A percentile compares a stretch with the other conserved stretches of the same genome.
Conservation (phyloP, 2,329 filamentous ascomycete genomes). For the Cryphonectria radicalis region DNA sequence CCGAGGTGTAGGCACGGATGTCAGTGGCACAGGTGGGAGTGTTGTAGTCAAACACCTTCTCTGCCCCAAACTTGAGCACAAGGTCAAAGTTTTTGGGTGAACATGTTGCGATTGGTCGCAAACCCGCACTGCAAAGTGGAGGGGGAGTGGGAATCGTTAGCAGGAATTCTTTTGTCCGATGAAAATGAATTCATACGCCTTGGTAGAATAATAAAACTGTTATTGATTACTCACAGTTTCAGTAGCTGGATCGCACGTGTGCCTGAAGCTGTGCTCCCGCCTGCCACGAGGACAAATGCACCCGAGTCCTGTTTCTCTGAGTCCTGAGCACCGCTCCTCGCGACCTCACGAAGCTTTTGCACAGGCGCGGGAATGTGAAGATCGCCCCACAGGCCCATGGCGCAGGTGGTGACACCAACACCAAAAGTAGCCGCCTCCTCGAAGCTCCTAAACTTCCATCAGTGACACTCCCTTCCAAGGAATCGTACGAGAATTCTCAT, state of each 20-base stretch:
- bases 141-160: background rate
- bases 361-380: constrained; percentile 31
- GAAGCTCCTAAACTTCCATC: background rate
- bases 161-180: background rate
- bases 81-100: constrained; percentile 39
- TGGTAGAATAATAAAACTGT: too few species aligned
- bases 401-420: constrained; percentile 21
- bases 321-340: constrained; percentile 12
- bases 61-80: constrained; percentile 43
- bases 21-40: constrained; percentile 31
- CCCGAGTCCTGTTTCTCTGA: background rate
- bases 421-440: constrained; percentile 6
- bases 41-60: constrained; percentile 45
- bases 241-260: constrained; percentile 16
- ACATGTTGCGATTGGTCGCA: constrained; percentile 32
- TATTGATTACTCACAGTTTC: constrained; percentile 30
- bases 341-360: background rate
- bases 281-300: constrained; percentile 11
- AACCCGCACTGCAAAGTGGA: background rate
- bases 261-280: constrained; percentile 8
- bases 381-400: constrained; percentile 31
- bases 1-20: constrained; percentile 42
- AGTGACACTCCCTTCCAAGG: background rate
- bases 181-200: background rate
- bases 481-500: too few species aligned